Conservation (phyloP, 2,329 filamentous ascomycete genomes). For the Penicillium crustosum region DNA sequence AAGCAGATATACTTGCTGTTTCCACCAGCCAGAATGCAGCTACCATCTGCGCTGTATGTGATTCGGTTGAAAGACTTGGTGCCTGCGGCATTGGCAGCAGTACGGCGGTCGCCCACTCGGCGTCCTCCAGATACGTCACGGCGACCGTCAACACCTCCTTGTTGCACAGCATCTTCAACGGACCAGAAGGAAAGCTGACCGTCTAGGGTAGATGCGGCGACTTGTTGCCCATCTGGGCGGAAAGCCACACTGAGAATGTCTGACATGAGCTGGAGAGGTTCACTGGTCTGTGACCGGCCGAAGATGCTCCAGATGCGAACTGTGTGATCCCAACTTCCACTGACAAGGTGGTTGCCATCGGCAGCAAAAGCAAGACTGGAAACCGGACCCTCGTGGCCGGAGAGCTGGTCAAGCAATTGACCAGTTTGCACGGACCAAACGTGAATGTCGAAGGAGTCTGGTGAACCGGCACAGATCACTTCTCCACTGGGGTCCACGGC, state of each 20-base stretch:
- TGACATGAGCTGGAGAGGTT: slow-evolving; percentile 86
- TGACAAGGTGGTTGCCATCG: slow-evolving; percentile 78
- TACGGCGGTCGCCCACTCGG: slow-evolving; percentile 81
- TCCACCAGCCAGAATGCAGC: slow-evolving; percentile 83
- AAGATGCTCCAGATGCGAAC: slow-evolving; percentile 97
- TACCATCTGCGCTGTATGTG: slow-evolving; percentile 87
- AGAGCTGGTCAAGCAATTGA: slow-evolving; percentile 83
- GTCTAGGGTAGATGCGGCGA: slow-evolving; percentile 89
- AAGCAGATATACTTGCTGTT: slow-evolving; percentile 99
- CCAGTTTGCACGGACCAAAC: slow-evolving; percentile 99
- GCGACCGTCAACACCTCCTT: slow-evolving; percentile 81
- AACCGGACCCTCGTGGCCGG: slow-evolving; percentile 92
- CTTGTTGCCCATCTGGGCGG: slow-evolving; percentile 83
- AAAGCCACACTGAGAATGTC: slow-evolving; percentile 86
- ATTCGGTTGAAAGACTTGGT: slow-evolving; percentile 90
- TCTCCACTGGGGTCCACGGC: slow-evolving; percentile 97
- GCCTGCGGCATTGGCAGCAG: slow-evolving; percentile 84
- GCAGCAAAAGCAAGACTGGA: slow-evolving; percentile 85
- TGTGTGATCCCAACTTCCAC: slow-evolving; percentile 94
- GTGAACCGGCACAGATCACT: slow-evolving; percentile 89
- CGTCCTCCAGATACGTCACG: slow-evolving; percentile 91
- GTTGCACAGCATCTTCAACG: slow-evolving; percentile 80
- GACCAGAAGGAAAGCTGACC: slow-evolving; percentile 96
- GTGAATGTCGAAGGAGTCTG: slow-evolving; percentile 96
- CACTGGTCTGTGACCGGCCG: slow-evolving; percentile 87